Evolutionary conservation across 2,329 filamentous ascomycete species (phyloP).

Genomic region (Sclerotiophoma versabilis): DNA sequence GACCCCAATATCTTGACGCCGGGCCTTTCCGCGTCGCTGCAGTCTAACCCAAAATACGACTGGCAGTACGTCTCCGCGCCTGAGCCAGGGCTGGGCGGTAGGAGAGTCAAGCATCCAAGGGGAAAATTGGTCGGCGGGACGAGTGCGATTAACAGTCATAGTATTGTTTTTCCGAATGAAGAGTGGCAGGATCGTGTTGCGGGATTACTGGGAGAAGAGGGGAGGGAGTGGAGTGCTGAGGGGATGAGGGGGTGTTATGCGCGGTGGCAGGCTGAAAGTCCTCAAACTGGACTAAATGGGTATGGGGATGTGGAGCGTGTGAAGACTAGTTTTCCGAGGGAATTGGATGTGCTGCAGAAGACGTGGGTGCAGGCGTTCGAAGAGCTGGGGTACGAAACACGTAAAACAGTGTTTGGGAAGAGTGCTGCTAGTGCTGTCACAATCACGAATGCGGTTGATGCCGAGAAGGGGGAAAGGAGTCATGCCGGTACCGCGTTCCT

Average conservation of each 20-base stretch:
- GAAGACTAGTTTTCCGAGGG: slow-evolving; percentile 21
- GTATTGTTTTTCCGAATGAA: slow-evolving; percentile 26
- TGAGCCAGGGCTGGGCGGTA: slow-evolving; percentile 22
- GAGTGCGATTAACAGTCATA: slow-evolving; percentile 32
- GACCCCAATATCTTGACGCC: slow-evolving; percentile 26
- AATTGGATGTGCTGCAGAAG: slow-evolving; percentile 23
- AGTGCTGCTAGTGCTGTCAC: slow-evolving; percentile 24
- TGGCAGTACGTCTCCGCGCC: slow-evolving; percentile 14
- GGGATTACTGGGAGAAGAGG: slow-evolving; percentile 15
- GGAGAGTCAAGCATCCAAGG: slow-evolving; percentile 25
- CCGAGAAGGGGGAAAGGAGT: slow-evolving; percentile 26
- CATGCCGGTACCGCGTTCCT: slow-evolving; percentile 29
- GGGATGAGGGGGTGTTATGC: slow-evolving; percentile 25
- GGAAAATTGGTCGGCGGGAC: slow-evolving; percentile 27
- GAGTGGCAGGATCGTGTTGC: slow-evolving; percentile 30
- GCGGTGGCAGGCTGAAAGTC: slow-evolving; percentile 20
- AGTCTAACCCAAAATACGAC: slow-evolving; percentile 21
- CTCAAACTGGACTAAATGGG: background rate
- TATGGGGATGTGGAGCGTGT: slow-evolving; percentile 16
- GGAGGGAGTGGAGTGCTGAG: slow-evolving; percentile 20
- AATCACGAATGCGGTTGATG: slow-evolving; percentile 26
- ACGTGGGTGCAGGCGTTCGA: slow-evolving; percentile 24
- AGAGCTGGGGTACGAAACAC: slow-evolving; percentile 22
- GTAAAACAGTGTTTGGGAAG: slow-evolving; percentile 16
- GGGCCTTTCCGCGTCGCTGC: slow-evolving; percentile 14